Percentiles rank a stretch among this genome's conserved stretches.
Conservation (phyloP, 345 rosid species). For the Geranium brycei region DNA sequence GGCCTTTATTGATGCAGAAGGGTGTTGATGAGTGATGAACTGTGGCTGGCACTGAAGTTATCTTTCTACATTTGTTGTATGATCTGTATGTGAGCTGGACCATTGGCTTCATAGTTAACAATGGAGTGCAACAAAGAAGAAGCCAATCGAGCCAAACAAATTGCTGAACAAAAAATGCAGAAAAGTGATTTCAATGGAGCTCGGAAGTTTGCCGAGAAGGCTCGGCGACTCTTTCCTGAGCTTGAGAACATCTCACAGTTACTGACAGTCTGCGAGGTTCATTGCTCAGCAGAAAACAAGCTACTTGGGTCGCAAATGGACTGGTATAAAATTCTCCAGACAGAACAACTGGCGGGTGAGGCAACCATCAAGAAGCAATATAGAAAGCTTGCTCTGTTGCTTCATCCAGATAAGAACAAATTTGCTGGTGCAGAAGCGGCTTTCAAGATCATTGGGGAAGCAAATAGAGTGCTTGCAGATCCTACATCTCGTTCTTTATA, state of each 20-base stretch:
- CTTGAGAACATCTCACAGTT: constrained; percentile 55
- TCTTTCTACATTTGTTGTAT: no score
- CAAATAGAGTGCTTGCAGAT: constrained; percentile 1
- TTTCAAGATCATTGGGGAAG: background rate
- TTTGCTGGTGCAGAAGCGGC: background rate
- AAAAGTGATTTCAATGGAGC: no score
- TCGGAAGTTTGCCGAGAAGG: constrained; percentile 31
- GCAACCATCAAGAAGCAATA: background rate
- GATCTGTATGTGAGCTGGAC: no score
- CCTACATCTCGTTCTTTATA: background rate
- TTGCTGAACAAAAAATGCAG: no score
- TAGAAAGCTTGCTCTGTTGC: constrained; percentile 5
- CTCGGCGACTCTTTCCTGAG: constrained; percentile 48
- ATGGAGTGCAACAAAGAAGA: no score
- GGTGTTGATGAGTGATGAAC: no score
- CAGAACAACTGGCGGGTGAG: background rate
- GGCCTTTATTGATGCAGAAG: no score
- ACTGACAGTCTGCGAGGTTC: constrained; percentile 68
- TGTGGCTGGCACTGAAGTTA: no score
- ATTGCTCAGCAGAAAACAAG: constrained; percentile 19
- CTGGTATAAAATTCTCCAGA: background rate
- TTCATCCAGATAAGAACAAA: constrained; percentile 4
- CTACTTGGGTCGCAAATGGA: constrained; percentile 2
- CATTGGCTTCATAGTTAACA: no score
- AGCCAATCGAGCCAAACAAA: no score